A percentile compares a stretch with the other conserved stretches of the same genome.
Conservation (phyloP, 371 early-diverging fungal genomes). For the Smittium culicis region DNA sequence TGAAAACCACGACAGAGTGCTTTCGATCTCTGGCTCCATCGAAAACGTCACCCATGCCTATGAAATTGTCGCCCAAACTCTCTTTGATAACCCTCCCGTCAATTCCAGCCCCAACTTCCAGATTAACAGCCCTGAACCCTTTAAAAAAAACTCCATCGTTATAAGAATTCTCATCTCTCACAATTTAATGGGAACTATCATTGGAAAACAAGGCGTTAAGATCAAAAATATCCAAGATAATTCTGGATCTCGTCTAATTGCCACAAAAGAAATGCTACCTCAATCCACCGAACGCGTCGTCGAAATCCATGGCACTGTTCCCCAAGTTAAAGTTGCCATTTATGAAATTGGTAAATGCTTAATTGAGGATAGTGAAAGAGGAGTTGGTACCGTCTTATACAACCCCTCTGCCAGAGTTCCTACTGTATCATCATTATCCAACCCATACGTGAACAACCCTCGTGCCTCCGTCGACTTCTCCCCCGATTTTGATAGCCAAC, state of each 20-base stretch:
- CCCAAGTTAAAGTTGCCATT: conserved; percentile 56
- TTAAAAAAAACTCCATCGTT: conserved; percentile 21
- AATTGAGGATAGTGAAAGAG: conserved; percentile 53
- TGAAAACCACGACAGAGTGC: conserved; percentile 68
- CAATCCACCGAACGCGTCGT: conserved; percentile 74
- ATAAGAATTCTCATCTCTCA: conserved; percentile 69
- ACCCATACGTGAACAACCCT: conserved; percentile 31
- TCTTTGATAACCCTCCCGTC: conserved; percentile 60
- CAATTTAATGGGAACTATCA: conserved; percentile 73
- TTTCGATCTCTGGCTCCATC: conserved; percentile 65
- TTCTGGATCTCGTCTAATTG: conserved; percentile 64
- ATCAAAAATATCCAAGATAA: conserved; percentile 76
- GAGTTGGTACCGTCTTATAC: conserved; percentile 50
- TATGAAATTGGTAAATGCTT: conserved; percentile 59
- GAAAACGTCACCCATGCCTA: conserved; percentile 61
- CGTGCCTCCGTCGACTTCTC: conserved; percentile 29
- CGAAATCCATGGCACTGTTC: conserved; percentile 59
- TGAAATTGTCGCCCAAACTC: conserved; percentile 60
- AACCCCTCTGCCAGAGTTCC: conserved; percentile 42
- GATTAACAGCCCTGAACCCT: conserved; percentile 33
- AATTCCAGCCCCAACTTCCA: conserved; percentile 35
- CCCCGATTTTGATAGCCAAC: conserved; percentile 19
- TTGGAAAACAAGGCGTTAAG: conserved; percentile 71
- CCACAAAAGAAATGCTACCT: conserved; percentile 69
- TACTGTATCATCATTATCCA: conserved; percentile 29